Evolutionary conservation across 768 basidiomycete species (phyloP).

Genomic region (Ephemerocybe angulata): DNA sequence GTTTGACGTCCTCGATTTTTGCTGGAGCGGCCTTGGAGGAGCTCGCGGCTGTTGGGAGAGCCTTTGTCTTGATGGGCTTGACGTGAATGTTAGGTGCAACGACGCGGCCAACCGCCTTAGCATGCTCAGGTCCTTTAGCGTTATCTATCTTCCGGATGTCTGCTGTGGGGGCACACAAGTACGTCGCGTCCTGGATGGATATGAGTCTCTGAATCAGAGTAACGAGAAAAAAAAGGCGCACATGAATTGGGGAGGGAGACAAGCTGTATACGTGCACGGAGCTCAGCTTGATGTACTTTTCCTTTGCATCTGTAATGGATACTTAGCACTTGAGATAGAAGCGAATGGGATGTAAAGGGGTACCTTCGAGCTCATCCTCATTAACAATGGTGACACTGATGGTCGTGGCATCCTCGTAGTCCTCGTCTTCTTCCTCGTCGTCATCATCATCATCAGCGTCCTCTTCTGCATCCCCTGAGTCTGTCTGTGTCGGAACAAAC

Average conservation of each 20-base stretch:
- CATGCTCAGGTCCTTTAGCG: constrained; percentile 38
- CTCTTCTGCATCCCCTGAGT: neutral
- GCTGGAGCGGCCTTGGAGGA: constrained; percentile 15
- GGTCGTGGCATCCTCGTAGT: constrained; percentile 42
- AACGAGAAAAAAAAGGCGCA: constrained; percentile 29
- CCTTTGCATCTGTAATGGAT: constrained; percentile 45
- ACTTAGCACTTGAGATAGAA: neutral
- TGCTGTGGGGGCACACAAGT: constrained; percentile 40
- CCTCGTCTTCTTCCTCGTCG: constrained; percentile 31
- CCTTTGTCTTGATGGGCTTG: constrained; percentile 1
- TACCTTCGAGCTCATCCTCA: constrained; percentile 65
- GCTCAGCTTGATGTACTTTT: constrained; percentile 48
- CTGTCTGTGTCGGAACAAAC: constrained; percentile 8
- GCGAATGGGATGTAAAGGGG: neutral
- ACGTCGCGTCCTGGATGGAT: constrained; percentile 31
- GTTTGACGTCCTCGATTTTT: constrained; percentile 14
- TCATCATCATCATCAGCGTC: constrained; percentile 26
- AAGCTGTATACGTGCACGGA: constrained; percentile 69
- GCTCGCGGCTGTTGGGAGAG: neutral
- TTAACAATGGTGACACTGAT: constrained; percentile 55
- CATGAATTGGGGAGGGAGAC: constrained; percentile 59
- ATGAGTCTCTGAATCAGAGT: constrained; percentile 3
- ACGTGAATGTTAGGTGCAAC: constrained; percentile 41
- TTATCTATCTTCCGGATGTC: constrained; percentile 39
- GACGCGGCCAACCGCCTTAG: constrained; percentile 45